These are phyloP conservation scores for Phlebiopsis gigantea DNA, from an alignment of 768 basidiomycete species.

Conservation along the genomic window DNA sequence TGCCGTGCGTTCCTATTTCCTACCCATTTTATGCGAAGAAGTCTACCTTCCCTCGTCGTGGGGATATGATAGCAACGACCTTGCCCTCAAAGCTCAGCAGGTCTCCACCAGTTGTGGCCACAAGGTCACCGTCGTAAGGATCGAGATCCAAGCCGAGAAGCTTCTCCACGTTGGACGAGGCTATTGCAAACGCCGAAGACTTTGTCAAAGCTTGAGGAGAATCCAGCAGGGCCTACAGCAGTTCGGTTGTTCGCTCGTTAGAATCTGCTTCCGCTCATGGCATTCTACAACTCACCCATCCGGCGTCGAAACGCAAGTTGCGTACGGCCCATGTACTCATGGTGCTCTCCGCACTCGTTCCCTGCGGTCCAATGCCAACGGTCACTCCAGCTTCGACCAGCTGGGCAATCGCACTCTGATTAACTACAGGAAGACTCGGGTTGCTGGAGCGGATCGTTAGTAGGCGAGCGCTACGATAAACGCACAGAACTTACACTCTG, in stretches of 20 bases:
- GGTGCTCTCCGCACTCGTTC: conserved; percentile 15
- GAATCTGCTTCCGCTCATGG: not conserved
- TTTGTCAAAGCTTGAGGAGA: conserved; percentile 25
- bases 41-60: conserved; percentile 24
- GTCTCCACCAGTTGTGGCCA: conserved; percentile 30
- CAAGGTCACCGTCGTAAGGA: conserved; percentile 24
- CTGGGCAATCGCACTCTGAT: conserved; percentile 43
- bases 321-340: conserved; percentile 22
- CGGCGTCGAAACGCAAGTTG: conserved; percentile 30
- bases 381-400: conserved; percentile 57
- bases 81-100: conserved; percentile 31
- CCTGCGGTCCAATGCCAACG: conserved; percentile 46
- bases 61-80: conserved; percentile 31
- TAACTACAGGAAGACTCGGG: conserved; percentile 64
- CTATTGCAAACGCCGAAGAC: conserved; percentile 45
- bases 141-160: conserved; percentile 35
- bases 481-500: conserved; percentile 44
- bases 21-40: conserved; percentile 12
- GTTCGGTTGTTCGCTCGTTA: not conserved
- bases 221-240: conserved; percentile 12
- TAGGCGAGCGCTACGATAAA: not conserved
- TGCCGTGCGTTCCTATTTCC: not conserved
- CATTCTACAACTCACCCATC: conserved; percentile 36
- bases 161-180: conserved; percentile 49
- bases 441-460: conserved; percentile 32